phyloP scores from a whole-genome alignment of 495 filamentous ascomycete species.

The Annulohypoxylon nitens region DNA sequence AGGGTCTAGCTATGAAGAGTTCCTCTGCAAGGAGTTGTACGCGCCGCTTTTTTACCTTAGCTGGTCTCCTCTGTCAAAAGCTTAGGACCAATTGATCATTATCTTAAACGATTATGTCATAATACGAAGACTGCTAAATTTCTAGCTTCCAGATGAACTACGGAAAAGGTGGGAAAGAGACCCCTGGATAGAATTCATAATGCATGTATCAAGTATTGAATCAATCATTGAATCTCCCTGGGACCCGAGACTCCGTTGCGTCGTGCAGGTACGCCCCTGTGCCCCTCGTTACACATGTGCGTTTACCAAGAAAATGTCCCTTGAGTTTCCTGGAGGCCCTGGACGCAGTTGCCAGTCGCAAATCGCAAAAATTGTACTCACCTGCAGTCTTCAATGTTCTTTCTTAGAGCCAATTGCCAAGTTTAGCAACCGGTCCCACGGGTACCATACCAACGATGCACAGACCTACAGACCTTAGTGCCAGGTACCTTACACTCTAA shows the following conservation, averaged over 20 bases:
- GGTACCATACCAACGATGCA: constrained; percentile 20
- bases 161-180: background rate
- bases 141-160: background rate
- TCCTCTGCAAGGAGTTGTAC: constrained; percentile 37
- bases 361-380: background rate
- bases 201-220: background rate
- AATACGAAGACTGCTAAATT: constrained; percentile 10
- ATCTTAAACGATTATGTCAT: constrained; percentile 28
- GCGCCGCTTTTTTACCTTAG: constrained; percentile 42
- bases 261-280: constrained; percentile 5
- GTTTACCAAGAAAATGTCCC: constrained; percentile 22
- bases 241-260: constrained; percentile 21
- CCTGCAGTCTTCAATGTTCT: background rate
- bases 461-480: constrained; percentile 20
- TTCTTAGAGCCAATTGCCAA: constrained; percentile 11
- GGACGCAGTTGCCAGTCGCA: background rate
- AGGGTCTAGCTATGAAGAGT: constrained; percentile 15
- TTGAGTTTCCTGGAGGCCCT: background rate
- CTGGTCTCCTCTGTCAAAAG: constrained; percentile 25
- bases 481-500: constrained; percentile 21
- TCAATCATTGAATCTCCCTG: background rate
- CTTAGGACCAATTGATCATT: constrained; percentile 35
- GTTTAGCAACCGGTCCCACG: constrained; percentile 21
- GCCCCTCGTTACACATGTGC: constrained; percentile 37
- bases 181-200: constrained; percentile 1